These are phyloP conservation scores for Zoysia pacifica DNA, from an alignment of 176 grass and related monocot species.

Conservation along the genomic window DNA sequence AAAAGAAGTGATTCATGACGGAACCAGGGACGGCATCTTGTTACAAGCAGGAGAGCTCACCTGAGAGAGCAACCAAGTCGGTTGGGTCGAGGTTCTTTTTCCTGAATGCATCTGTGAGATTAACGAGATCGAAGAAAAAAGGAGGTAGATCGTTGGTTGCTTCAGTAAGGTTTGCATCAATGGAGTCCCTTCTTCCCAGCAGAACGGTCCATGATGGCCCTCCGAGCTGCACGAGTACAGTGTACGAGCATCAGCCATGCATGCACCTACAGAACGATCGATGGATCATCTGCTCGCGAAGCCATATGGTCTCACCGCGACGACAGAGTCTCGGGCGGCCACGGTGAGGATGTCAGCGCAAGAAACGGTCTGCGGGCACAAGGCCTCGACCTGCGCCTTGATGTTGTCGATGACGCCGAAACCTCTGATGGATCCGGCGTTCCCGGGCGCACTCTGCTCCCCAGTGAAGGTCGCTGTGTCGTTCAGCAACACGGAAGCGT, in stretches of 20 bases:
- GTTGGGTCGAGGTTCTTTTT: constrained; percentile 23
- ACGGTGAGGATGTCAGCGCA: constrained; percentile 80
- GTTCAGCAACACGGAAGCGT: constrained; percentile 65
- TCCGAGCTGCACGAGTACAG: constrained; percentile 34
- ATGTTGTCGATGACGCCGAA: constrained; percentile 56
- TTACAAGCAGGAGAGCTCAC: constrained; percentile 1
- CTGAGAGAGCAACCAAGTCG: constrained; percentile 72
- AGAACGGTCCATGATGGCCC: constrained; percentile 60
- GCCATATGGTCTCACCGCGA: constrained; percentile 33
- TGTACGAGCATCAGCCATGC: neutral
- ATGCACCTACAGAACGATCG: neutral
- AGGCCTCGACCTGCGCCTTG: constrained; percentile 64
- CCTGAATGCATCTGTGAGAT: neutral
- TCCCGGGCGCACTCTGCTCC: constrained; percentile 34
- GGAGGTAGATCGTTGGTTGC: constrained; percentile 36
- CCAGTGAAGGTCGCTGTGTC: constrained; percentile 48
- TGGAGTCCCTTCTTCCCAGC: constrained; percentile 58
- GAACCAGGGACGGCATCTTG: no score
- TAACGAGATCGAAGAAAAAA: neutral
- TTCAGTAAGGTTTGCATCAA: neutral
- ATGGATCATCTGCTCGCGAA: no score
- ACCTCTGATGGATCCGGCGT: constrained; percentile 29
- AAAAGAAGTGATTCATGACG: no score
- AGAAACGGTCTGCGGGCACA: constrained; percentile 63
- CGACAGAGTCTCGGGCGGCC: constrained; percentile 67